Base-by-base conservation (phyloP, 805 yeast species). In the Ogataea haglerorum region DNA sequence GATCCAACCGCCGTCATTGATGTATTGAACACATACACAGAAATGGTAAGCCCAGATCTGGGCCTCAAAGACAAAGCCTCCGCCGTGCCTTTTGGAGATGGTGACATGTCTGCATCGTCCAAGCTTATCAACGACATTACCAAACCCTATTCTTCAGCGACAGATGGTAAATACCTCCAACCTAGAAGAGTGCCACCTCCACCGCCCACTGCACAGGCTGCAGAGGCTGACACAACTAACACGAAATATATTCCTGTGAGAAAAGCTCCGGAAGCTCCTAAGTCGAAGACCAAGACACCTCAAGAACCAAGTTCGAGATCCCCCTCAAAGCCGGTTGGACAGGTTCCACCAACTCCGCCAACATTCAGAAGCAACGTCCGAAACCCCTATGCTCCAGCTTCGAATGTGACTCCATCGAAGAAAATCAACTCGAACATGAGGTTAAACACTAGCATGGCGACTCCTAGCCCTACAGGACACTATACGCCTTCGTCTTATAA, bases 1-100 rank as follows among this genome's bases (percentile, higher is more conserved):
- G 82, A 78, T 47, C 84, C 84, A 1, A 76, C 75, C 14, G 84
- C 83, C 1, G 82, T 77, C 18, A 75, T 77, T 40, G 81, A 76
- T 52, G 82, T 76, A 2, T 66, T 77, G 50, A 78, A 76, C 49
- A 76, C 78, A 39, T 76, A 77, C 51, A 48, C 58, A 13, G 65
- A 61, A 63, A 70, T 55, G 61, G 56, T 57, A 12, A 72, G 73
- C 34, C 70, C 72, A 6, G 65, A 58, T 26, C 51, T 66, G 10
- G 55, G 61, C 13, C 40, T 65, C 64, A 18, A 65, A 63, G 34
- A 54, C 18, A 45, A 49, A 15, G 47, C 50, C 28, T 28, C 40
- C 14, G 40, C 44, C 5, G 48, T 46, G 14, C 29, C 46, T 9
- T 28, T 38, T 12, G 8, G 43, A 14, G 40, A 29, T 14, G 28